Base-by-base conservation (phyloP, 768 basidiomycete genomes). In the Lentinula sp. region DNA sequence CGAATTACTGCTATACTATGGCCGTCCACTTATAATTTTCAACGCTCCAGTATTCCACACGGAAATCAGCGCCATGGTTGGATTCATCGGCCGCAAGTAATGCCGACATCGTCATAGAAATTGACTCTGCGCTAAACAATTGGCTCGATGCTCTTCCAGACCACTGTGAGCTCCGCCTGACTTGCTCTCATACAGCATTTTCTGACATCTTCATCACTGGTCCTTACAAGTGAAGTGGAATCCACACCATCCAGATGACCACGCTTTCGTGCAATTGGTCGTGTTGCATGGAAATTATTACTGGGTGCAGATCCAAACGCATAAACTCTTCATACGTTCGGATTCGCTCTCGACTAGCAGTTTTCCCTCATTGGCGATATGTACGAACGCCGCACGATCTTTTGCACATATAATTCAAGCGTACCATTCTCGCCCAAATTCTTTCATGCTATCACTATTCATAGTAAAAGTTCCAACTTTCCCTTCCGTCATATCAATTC, bases 131-230 rank as follows among this genome's bases (percentile, higher is more conserved):
- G 2, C 67, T 87, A n/a, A 86, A 86, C 62, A 74, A 77, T n/a
- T 87, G 85, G 85, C 72, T 82, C 1, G 81, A 85, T 51, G 69
- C 75, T 4, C 75, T 86, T 3, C 85, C 85, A 0, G 70, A 73
- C 43, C 77, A 78, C 39, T 61, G 77, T 78, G 57, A 39, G 72
- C 61, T 23, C 8, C n/a, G 4, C 12, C 18, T 20, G 9, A 10
- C 20, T 9, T 18, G 6, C 20, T n/a, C 1, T 23, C n/a, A 6
- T 16, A 12, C 16, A 6, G 28, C 35, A 13, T 48, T 5, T 1
- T 2, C 62, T 65, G 8, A 58, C 45, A 15, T 41, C 15, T 35
- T 42, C 33, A 32, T 41, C 23, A 15, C 23, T 58, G 12, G 13
- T 9, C 37, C 37, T 36, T 54, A 63, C 63, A 5, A 74, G 73